Conservation (phyloP, 345 rosid genomes). For the Rhodomyrtus tomentosa region DNA sequence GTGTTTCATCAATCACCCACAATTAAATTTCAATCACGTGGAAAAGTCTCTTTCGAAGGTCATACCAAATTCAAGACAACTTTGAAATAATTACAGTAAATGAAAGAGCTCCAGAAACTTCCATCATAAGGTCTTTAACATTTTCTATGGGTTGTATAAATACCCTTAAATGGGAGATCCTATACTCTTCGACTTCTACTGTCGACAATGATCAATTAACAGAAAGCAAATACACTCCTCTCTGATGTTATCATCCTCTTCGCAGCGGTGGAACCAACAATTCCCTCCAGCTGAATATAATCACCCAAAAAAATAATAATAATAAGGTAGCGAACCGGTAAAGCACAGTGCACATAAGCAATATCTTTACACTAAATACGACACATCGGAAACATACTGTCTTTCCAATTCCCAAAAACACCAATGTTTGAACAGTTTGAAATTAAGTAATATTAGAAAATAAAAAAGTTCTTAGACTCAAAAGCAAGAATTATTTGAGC, state of each 20-base stretch:
- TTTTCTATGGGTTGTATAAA: neutral
- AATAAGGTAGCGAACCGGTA: neutral
- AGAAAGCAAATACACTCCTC: slow-evolving; percentile 54
- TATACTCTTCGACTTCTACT: neutral
- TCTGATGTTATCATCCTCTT: slow-evolving; percentile 64
- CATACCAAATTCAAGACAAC: too few species aligned
- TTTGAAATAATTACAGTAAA: too few species aligned
- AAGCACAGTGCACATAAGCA: neutral
- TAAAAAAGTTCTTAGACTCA: neutral
- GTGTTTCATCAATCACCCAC: too few species aligned
- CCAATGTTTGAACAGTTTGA: too few species aligned
- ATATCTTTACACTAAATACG: too few species aligned
- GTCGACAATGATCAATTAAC: slow-evolving; percentile 8
- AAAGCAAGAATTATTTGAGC: neutral
- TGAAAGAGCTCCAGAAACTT: too few species aligned
- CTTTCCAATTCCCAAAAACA: too few species aligned
- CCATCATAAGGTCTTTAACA: neutral
- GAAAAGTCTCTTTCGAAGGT: too few species aligned
- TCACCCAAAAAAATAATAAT: neutral
- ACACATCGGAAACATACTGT: too few species aligned
- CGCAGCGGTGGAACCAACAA: slow-evolving; percentile 55
- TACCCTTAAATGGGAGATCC: neutral
- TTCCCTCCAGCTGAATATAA: slow-evolving; percentile 57
- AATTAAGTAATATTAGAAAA: too few species aligned
- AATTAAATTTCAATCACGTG: too few species aligned